These are phyloP conservation scores for Xylaria sp. DNA, from an alignment of 2,329 filamentous ascomycete genomes.

Conservation along the genomic window DNA sequence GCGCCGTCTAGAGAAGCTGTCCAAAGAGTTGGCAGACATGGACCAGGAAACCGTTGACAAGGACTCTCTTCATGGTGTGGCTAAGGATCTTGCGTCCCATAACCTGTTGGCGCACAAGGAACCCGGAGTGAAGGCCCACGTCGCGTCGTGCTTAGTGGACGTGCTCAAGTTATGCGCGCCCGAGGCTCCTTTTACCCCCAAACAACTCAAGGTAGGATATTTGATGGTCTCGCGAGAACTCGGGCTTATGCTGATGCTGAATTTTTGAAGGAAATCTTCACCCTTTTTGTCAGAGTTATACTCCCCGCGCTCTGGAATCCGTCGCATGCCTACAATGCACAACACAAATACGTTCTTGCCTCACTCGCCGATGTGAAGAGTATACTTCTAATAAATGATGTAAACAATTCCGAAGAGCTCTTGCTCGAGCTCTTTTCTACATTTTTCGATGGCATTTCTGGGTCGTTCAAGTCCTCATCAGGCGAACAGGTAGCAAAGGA, in stretches of 20 bases:
- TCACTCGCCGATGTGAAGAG: slow-evolving; percentile 95
- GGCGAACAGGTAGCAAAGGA: slow-evolving; percentile 91
- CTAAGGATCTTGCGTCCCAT: slow-evolving; percentile 83
- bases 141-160: slow-evolving; percentile 90
- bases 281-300: slow-evolving; percentile 83
- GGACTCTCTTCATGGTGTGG: slow-evolving; percentile 83
- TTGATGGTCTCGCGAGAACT: background rate
- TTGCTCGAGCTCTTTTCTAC: slow-evolving; percentile 84
- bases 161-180: slow-evolving; percentile 92
- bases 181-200: slow-evolving; percentile 89
- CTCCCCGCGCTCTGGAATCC: slow-evolving; percentile 88
- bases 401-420: slow-evolving; percentile 82
- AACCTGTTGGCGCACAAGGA: slow-evolving; percentile 92
- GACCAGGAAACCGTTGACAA: slow-evolving; percentile 88
- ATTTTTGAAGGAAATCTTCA: slow-evolving; percentile 84
- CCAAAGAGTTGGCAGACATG: slow-evolving; percentile 82
- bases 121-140: slow-evolving; percentile 88
- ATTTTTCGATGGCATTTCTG: slow-evolving; percentile 92
- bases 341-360: slow-evolving; percentile 90
- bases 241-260: slow-evolving; percentile 40
- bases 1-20: slow-evolving; percentile 80
- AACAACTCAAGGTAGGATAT: slow-evolving; percentile 82
- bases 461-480: slow-evolving; percentile 75
- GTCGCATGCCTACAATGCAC: slow-evolving; percentile 87
- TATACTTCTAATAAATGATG: slow-evolving; percentile 88